These are phyloP conservation scores for Mortierella hygrophila DNA, from an alignment of 192 early-diverging fungal genomes.

Conservation along the genomic window DNA sequence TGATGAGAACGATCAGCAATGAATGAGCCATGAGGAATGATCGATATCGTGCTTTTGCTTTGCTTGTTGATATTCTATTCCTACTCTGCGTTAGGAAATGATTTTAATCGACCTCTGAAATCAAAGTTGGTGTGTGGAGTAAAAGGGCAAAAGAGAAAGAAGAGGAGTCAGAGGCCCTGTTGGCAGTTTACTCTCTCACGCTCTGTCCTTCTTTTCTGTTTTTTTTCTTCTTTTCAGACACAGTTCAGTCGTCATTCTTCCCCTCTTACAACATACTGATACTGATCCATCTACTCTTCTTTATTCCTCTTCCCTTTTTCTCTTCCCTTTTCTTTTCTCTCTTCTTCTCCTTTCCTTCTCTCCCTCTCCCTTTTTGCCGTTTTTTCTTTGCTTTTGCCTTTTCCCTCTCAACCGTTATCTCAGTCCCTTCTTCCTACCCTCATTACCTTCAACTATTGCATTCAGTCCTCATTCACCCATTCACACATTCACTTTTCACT, in stretches of 20 bases:
- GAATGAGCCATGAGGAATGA: background rate
- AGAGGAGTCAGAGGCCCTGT: background rate
- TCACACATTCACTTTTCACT: constrained; percentile 8
- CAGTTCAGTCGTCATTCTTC: constrained; percentile 9
- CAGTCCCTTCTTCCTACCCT: background rate
- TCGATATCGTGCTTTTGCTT: constrained; percentile 2
- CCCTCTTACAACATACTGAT: background rate
- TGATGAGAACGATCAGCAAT: background rate
- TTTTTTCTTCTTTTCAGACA: constrained; percentile 1
- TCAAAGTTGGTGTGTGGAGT: background rate
- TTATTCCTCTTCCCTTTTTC: background rate
- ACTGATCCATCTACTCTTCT: background rate
- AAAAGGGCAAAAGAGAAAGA: background rate
- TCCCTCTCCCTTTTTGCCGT: background rate
- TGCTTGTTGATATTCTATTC: background rate
- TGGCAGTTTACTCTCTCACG: background rate
- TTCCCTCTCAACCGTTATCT: background rate
- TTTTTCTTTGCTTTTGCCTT: background rate
- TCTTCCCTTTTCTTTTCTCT: background rate
- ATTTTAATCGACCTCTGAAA: background rate
- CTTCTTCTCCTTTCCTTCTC: background rate
- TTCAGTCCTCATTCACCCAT: constrained; percentile 3
- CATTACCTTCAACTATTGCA: no score
- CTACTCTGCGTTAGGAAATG: background rate
- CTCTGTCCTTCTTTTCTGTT: background rate